These are phyloP conservation scores for Boletus subcaerulescens DNA, from an alignment of 768 basidiomycete species.

Conservation along the genomic window DNA sequence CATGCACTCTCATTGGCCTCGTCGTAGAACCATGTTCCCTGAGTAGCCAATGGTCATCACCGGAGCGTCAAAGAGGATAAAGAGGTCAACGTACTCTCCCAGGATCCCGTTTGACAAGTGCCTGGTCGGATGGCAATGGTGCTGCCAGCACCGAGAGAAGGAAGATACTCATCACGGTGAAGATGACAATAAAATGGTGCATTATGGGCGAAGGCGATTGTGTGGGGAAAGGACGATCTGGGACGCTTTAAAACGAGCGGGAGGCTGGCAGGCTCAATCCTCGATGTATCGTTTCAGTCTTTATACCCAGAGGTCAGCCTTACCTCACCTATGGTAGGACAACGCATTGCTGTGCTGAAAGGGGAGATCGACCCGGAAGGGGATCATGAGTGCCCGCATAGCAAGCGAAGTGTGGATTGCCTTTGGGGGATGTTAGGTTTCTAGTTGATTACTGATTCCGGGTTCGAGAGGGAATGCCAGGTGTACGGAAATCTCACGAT, in stretches of 20 bases:
- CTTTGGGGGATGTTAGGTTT: conserved; percentile 12
- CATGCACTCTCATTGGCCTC: conserved; percentile 53
- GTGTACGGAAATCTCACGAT: conserved; percentile 3
- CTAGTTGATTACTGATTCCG: conserved; percentile 20
- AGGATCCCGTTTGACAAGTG: conserved; percentile 50
- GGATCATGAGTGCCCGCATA: conserved; percentile 24
- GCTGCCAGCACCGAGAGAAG: conserved; percentile 43
- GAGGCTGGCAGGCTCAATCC: not conserved
- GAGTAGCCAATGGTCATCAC: conserved; percentile 8
- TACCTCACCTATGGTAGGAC: conserved; percentile 30
- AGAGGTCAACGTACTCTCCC: conserved; percentile 49
- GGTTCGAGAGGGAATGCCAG: not conserved
- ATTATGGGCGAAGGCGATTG: conserved; percentile 5
- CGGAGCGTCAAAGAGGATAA: not conserved
- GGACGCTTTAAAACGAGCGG: not conserved
- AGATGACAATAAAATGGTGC: conserved; percentile 22
- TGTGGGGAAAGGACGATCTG: not conserved
- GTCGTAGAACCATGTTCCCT: conserved; percentile 71
- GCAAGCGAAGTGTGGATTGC: conserved; percentile 19
- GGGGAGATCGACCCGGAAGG: conserved; percentile 29
- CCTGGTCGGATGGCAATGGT: conserved; percentile 24
- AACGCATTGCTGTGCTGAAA: conserved; percentile 22
- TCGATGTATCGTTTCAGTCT: conserved; percentile 10
- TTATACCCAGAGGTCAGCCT: conserved; percentile 24
- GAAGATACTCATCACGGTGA: conserved; percentile 42